These are phyloP conservation scores for Termitomyces titanicus DNA, from an alignment of 768 basidiomycete genomes.

Conservation along the genomic window DNA sequence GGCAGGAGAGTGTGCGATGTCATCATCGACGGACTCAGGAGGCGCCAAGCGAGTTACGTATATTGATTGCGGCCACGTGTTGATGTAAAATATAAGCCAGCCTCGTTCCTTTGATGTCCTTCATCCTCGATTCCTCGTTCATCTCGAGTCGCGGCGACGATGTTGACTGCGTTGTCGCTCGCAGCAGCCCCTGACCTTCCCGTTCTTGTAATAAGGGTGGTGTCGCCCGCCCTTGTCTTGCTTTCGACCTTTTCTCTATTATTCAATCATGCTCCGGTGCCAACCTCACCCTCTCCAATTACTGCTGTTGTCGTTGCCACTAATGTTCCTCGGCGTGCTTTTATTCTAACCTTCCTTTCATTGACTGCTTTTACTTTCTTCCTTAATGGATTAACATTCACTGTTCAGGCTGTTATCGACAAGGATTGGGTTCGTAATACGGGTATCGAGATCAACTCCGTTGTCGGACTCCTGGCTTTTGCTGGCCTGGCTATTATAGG, in stretches of 20 bases:
- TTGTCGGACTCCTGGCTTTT: constrained; percentile 68
- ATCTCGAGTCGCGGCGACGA: constrained; percentile 24
- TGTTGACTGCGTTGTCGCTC: constrained; percentile 19
- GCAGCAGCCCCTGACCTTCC: constrained; percentile 24
- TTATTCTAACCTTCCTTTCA: constrained; percentile 71
- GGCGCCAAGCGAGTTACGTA: constrained; percentile 12
- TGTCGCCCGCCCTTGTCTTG: constrained; percentile 66
- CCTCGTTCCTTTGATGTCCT: constrained; percentile 6
- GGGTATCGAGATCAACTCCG: constrained; percentile 63
- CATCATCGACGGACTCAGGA: constrained; percentile 2
- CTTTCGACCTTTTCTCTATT: constrained; percentile 61
- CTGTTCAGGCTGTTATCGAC: constrained; percentile 58
- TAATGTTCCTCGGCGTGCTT: constrained; percentile 67
- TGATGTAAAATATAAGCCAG: constrained; percentile 17
- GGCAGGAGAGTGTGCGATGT: background rate
- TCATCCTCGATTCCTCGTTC: constrained; percentile 16
- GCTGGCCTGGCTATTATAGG: constrained; percentile 72
- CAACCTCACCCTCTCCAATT: constrained; percentile 59
- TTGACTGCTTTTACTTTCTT: constrained; percentile 72
- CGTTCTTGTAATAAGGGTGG: constrained; percentile 55
- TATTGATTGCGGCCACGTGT: constrained; percentile 20
- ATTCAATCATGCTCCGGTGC: constrained; percentile 41
- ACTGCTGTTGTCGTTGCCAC: constrained; percentile 74
- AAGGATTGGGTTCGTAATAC: constrained; percentile 62
- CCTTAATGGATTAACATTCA: constrained; percentile 72